Percentiles rank a stretch among this genome's conserved stretches.
Conservation (phyloP, 2,329 filamentous ascomycete species). For the Cladosporium colombiae region DNA sequence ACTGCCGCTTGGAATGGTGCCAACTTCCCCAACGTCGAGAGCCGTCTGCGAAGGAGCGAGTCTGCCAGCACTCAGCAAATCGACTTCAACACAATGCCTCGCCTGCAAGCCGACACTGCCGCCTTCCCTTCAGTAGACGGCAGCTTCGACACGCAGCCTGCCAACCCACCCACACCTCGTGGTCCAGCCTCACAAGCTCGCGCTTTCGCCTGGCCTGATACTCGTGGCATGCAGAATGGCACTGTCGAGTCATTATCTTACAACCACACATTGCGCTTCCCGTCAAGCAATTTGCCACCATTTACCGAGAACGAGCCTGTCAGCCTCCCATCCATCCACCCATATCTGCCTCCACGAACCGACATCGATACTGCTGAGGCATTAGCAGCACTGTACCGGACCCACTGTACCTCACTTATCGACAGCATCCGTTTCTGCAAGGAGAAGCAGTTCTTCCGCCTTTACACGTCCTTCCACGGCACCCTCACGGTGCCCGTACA, state of each 20-base stretch:
- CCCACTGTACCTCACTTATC: constrained; percentile 91
- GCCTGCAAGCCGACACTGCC: constrained; percentile 51
- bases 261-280: constrained; percentile 65
- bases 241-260: constrained; percentile 53
- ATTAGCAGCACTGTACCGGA: constrained; percentile 82
- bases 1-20: constrained; percentile 27
- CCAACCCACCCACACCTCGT: constrained; percentile 33
- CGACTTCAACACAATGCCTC: constrained; percentile 45
- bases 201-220: constrained; percentile 50
- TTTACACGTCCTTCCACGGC: constrained; percentile 93
- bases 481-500: constrained; percentile 96
- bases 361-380: constrained; percentile 86
- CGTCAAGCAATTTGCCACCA: constrained; percentile 56
- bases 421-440: constrained; percentile 96
- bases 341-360: constrained; percentile 76
- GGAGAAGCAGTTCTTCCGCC: constrained; percentile 92
- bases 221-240: constrained; percentile 42
- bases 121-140: constrained; percentile 45
- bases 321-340: constrained; percentile 79
- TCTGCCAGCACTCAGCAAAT: constrained; percentile 36
- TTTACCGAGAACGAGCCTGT: constrained; percentile 69
- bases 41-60: constrained; percentile 33
- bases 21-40: constrained; percentile 24
- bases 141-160: constrained; percentile 33
- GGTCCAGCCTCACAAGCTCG: constrained; percentile 46